Base-by-base conservation (phyloP, 352 stramenopile species). In the Lagenidium sp. region DNA sequence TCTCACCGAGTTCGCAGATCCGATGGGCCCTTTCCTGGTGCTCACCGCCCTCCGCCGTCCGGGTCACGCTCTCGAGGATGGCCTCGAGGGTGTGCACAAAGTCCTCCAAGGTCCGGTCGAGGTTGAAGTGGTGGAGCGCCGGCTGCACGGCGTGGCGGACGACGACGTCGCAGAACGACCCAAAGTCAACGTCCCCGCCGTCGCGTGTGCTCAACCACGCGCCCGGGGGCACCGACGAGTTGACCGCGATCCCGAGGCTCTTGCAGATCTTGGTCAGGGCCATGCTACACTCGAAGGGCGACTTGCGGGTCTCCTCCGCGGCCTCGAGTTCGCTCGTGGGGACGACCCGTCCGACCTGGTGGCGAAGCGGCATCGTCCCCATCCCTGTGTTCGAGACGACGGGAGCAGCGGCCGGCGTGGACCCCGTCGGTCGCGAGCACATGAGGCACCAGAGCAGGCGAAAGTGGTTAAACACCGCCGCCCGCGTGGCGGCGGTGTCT, bases 201-300 rank as follows among this genome's bases (percentile, higher is more conserved):
- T 36, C 20, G 37, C 60, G 21, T 30, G 42, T 18, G 41, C 35
- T 13, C 44, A 49, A 6, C 54, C 53, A 55, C 2, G 45, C 26
- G 20, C 45, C 35, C 8, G 46, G 46, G 11, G 37, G 26, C 12
- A 49, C 26, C 1, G 47, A 53, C 19, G 50, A 22, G 7, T 19
- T 30, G 15, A 79, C 36, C 6, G 57, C 53, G 28, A 82, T 80
- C 3, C 73, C 73, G 0, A 76, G 53, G 1, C 57, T 36, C 41
- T 82, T 81, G 55, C 65, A 79, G 7, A 85, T 37, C 43, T 78
- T 81, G 21, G 68, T 67, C 32, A 83, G 66, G 7, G 63, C 39
- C 57, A 78, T 71, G 36, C 45, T 71, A 45, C 69, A 82, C 41
- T 83, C 69, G 20, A 78, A 68, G 15, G 65, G 41, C 6, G 73